These are phyloP conservation scores for Lichtheimia hyalospora DNA, from an alignment of 371 early-diverging fungal genomes.

Conservation along the genomic window DNA sequence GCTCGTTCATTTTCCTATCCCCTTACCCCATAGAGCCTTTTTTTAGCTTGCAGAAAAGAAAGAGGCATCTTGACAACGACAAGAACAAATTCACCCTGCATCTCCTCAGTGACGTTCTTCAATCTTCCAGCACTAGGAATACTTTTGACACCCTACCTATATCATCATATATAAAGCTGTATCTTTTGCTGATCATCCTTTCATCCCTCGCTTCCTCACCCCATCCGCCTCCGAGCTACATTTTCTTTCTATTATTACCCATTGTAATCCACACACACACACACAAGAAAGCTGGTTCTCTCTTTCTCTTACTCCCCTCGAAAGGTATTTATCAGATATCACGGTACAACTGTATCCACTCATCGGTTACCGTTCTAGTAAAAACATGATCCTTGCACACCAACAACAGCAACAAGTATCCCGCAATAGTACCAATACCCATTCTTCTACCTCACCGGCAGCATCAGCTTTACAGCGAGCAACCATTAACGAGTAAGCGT, in stretches of 20 bases:
- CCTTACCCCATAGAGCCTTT: background rate
- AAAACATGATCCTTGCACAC: slow-evolving; percentile 1
- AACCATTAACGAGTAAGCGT: no score
- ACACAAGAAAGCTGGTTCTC: background rate
- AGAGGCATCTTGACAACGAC: background rate
- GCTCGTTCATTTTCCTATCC: no score
- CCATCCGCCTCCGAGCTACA: background rate
- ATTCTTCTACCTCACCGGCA: background rate
- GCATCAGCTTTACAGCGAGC: no score
- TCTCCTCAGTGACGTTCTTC: background rate
- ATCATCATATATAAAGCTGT: no score
- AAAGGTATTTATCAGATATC: background rate
- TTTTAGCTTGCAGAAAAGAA: slow-evolving; percentile 2
- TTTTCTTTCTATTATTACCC: background rate
- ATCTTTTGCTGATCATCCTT: no score
- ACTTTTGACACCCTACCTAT: no score
- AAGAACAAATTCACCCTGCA: slow-evolving; percentile 1
- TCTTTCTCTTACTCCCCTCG: background rate
- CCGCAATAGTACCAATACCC: background rate
- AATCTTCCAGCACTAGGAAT: no score
- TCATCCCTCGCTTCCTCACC: background rate
- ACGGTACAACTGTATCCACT: background rate
- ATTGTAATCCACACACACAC: background rate
- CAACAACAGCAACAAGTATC: slow-evolving; percentile 1
- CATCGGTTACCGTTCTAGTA: background rate